Percentiles rank a stretch among this genome's conserved stretches.
These are phyloP conservation scores for Parasitella parasitica DNA, from an alignment of 371 early-diverging fungal genomes.

Conservation along the genomic window DNA sequence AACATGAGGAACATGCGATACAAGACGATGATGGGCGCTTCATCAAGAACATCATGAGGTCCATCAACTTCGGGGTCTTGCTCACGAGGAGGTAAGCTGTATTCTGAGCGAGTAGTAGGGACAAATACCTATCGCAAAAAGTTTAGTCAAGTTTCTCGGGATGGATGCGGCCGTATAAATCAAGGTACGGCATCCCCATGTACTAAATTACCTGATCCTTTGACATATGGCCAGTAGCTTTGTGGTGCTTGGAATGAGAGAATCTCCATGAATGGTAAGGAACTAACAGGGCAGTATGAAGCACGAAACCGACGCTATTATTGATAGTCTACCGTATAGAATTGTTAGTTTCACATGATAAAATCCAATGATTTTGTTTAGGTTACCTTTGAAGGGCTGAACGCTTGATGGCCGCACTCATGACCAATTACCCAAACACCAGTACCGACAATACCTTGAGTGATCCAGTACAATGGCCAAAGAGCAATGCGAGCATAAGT, in stretches of 20 bases:
- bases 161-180: not conserved
- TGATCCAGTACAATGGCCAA: slow-evolving; percentile 80
- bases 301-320: slow-evolving; percentile 77
- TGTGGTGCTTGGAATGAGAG: slow-evolving; percentile 83
- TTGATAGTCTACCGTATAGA: slow-evolving; percentile 50
- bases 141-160: no score
- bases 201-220: slow-evolving; percentile 65
- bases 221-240: slow-evolving; percentile 75
- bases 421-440: slow-evolving; percentile 92
- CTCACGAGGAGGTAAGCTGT: slow-evolving; percentile 45
- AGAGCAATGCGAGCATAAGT: slow-evolving; percentile 47
- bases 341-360: not conserved
- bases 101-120: slow-evolving; percentile 63
- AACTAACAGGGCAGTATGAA: slow-evolving; percentile 83
- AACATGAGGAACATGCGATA: slow-evolving; percentile 64
- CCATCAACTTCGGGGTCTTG: slow-evolving; percentile 40
- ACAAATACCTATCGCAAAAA: slow-evolving; percentile 83
- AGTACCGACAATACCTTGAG: slow-evolving; percentile 79
- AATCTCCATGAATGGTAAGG: slow-evolving; percentile 82
- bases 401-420: slow-evolving; percentile 85
- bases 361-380: not conserved
- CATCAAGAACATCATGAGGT: slow-evolving; percentile 53
- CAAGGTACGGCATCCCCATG: not conserved
- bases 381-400: slow-evolving; percentile 65
- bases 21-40: slow-evolving; percentile 66